These are phyloP conservation scores for Miamiensis avidus DNA, from an alignment of 169 alveolate species.

Conservation along the genomic window DNA sequence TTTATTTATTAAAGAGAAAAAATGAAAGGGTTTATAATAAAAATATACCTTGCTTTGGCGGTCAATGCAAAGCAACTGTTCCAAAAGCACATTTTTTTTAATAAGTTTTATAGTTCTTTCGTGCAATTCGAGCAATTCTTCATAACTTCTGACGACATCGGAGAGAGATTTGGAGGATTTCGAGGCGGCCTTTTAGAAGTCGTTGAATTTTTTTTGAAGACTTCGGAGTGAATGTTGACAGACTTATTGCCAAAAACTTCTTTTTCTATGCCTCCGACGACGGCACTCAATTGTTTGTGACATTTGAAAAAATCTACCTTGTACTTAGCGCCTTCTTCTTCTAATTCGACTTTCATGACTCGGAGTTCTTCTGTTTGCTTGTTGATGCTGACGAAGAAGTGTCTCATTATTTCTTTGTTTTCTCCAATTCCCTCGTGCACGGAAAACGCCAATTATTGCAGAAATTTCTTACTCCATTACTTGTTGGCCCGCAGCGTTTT, in stretches of 20 bases:
- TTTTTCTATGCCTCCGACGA: no score
- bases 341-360: background rate
- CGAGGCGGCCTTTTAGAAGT: background rate
- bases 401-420: background rate
- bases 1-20: no score
- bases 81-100: background rate
- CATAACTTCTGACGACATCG: background rate
- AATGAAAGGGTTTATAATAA: background rate
- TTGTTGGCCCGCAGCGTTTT: background rate
- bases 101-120: background rate
- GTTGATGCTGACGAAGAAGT: no score
- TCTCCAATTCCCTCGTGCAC: background rate
- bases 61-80: background rate
- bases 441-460: background rate
- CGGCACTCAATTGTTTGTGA: no score
- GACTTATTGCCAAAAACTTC: no score
- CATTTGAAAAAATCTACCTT: no score
- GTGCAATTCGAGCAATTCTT: background rate
- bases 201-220: no score
- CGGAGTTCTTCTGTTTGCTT: background rate
- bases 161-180: background rate
- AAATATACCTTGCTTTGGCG: background rate
- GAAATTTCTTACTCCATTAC: background rate
- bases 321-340: no score
- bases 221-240: no score